These are phyloP conservation scores for Salix caprea DNA, from an alignment of 345 rosid species.

Conservation along the genomic window DNA sequence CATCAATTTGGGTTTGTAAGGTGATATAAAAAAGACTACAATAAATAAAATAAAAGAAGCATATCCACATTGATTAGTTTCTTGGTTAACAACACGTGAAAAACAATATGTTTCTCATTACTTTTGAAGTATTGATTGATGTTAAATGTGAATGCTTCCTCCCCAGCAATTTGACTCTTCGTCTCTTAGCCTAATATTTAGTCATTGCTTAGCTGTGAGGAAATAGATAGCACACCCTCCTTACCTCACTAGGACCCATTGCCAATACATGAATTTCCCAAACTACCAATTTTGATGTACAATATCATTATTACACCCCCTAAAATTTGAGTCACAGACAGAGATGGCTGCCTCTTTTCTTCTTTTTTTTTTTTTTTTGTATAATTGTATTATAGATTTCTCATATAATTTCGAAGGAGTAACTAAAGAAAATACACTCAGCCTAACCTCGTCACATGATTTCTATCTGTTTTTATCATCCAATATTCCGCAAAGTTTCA, in stretches of 20 bases:
- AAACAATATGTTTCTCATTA: too few species aligned
- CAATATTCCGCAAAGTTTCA: neutral
- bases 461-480: neutral
- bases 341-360: neutral
- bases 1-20: too few species aligned
- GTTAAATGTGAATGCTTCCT: neutral
- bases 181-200: neutral
- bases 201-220: slow-evolving; percentile 13
- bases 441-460: neutral
- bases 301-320: neutral
- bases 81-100: too few species aligned
- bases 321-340: neutral
- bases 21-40: too few species aligned
- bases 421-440: neutral
- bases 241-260: neutral
- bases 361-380: too few species aligned
- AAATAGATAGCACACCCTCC: slow-evolving; percentile 5
- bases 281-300: neutral
- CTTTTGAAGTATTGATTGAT: neutral
- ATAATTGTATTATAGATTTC: neutral
- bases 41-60: too few species aligned
- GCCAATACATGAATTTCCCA: neutral
- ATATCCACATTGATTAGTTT: too few species aligned
- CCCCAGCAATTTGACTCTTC: neutral
- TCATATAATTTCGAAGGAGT: neutral